Evolutionary conservation across 495 filamentous ascomycete genomes (phyloP), one percentile per base, ranked within the genome.

Genomic region (Astrothelium macrocarpum): DNA sequence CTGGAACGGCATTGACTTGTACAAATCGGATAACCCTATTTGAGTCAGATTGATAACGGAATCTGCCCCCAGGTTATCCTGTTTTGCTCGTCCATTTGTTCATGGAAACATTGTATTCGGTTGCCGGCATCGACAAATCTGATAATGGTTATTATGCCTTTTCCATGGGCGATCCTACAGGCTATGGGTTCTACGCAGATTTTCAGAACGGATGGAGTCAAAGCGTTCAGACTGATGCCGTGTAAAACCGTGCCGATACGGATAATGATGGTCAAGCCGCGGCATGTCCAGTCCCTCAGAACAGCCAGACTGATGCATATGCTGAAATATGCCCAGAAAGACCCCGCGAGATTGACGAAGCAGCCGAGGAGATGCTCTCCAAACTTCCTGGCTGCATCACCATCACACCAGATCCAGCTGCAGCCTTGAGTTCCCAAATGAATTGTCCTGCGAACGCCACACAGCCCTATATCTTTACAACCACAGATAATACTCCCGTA

Each of bases 21-120:
- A 70, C 64, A 66, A 65, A 34, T 2, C 65, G 1, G 70, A 70
- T 49, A 70, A 72, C 34, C 65, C 61, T 64, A 69, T 31, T 62
- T 76, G 62, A 71, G 59, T 29, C 42, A 59, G 18, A 72, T 77
- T 59, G 68, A 72, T n/a, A 64, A 75, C 28, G 69, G 69, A 45
- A 59, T 70, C 46, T 71, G 69, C 53, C 67, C 67, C 65, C 67
- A 18, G 39, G 23, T 29, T 60, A 69, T 42, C 65, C 65, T 4
- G 18, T 64, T 28, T 60, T 70, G 39, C 26, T 71, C 9, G 65
- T 66, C 2, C 64, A 53, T 10, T 18, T 71, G 12, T 71, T 71
- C 65, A 31, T 67, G 31, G 69, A 71, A 60, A 62, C 64, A 2
- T n/a, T 59, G 25, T 71, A 69, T 45, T 46, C 59, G 10, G 67